phyloP scores from a whole-genome alignment of 345 rosid genomes.

The Ceriops tagal region DNA sequence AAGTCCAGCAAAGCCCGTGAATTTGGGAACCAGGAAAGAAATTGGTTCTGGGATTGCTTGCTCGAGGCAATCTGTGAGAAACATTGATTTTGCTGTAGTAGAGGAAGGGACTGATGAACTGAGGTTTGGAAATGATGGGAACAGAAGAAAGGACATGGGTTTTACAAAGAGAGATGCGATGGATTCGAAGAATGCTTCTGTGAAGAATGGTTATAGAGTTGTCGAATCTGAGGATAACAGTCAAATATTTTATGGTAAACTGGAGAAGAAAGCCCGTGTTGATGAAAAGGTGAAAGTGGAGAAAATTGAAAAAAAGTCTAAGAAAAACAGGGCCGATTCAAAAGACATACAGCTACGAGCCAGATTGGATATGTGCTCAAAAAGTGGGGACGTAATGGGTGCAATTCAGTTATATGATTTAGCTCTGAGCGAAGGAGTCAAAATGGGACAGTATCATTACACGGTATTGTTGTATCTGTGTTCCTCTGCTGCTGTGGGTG shows the following conservation, averaged over 20 bases:
- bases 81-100: conserved; percentile 24
- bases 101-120: conserved; percentile 27
- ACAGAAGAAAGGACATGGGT: conserved; percentile 13
- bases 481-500: conserved; percentile 66
- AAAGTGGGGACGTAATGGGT: conserved; percentile 53
- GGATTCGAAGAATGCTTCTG: conserved; percentile 22
- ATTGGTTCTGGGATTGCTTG: conserved; percentile 29
- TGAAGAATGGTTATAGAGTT: conserved; percentile 13
- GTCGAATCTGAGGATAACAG: conserved; percentile 7
- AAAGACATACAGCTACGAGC: conserved; percentile 24
- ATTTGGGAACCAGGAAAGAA: conserved; percentile 19
- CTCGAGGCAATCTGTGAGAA: conserved; percentile 17
- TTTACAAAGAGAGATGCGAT: conserved; percentile 15
- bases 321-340: conserved; percentile 30
- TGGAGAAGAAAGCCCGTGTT: conserved; percentile 16
- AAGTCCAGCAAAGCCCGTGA: conserved; percentile 9
- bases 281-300: conserved; percentile 14
- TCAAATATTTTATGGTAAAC: background rate
- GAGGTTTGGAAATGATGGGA: conserved; percentile 15
- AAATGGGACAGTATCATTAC: conserved; percentile 51
- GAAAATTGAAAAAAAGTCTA: conserved; percentile 20
- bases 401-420: conserved; percentile 50
- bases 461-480: conserved; percentile 54
- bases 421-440: conserved; percentile 39
- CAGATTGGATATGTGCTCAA: conserved; percentile 57